phyloP scores from a whole-genome alignment of 805 yeast genomes.

The Metschnikowia orientalis region DNA sequence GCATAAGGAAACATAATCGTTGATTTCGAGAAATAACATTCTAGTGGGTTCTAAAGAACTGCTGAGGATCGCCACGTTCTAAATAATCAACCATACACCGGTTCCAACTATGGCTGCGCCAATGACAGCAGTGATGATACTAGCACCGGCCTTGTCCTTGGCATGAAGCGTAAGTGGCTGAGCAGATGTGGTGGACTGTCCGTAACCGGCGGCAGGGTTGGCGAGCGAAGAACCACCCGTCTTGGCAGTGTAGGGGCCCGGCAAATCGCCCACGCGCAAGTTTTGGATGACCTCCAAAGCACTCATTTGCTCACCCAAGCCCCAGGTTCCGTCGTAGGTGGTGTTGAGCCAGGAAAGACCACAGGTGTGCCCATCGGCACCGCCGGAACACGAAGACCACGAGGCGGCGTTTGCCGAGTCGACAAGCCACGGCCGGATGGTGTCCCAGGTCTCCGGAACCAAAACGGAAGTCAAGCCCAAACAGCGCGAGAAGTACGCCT shows the following conservation, averaged over 20 bases:
- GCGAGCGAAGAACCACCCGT: constrained; percentile 37
- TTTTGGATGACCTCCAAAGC: constrained; percentile 21
- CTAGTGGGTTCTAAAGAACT: no score
- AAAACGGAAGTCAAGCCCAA: constrained; percentile 70
- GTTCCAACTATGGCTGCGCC: constrained; percentile 20
- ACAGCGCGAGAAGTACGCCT: constrained; percentile 74
- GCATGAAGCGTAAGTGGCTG: constrained; percentile 13
- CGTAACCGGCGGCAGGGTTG: constrained; percentile 33
- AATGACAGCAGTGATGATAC: constrained; percentile 68
- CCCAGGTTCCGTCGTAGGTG: constrained; percentile 18
- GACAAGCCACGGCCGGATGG: constrained; percentile 42
- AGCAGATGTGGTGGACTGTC: constrained; percentile 7
- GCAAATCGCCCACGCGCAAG: constrained; percentile 21
- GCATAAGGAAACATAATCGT: no score
- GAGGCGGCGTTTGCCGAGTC: constrained; percentile 31
- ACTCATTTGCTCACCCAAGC: constrained; percentile 21
- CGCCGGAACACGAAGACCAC: constrained; percentile 18
- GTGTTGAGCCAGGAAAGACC: constrained; percentile 20
- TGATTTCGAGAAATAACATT: no score
- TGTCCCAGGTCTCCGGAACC: constrained; percentile 54
- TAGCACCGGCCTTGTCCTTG: constrained; percentile 70
- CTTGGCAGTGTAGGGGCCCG: constrained; percentile 29
- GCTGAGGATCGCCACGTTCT: not conserved
- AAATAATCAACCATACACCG: constrained; percentile 18
- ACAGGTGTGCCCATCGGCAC: constrained; percentile 20